These are phyloP conservation scores for Paspalum notatum DNA, from an alignment of 176 grass and related monocot genomes.

Conservation along the genomic window DNA sequence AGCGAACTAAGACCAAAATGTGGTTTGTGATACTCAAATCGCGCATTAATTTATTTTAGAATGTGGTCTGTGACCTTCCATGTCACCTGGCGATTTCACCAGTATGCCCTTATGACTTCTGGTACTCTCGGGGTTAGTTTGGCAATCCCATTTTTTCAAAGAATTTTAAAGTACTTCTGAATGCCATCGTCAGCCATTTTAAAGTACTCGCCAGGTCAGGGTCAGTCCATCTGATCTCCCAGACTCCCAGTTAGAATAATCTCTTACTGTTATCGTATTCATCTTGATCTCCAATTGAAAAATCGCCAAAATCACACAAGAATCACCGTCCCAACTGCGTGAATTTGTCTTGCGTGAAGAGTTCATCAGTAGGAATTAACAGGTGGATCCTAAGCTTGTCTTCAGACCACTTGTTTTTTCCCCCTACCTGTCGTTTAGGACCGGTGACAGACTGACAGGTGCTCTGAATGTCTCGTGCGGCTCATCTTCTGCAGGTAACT, in stretches of 20 bases:
- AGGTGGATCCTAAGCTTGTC: not conserved
- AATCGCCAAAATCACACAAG: not conserved
- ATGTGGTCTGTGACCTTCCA: too few relatives aligned
- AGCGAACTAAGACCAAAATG: too few relatives aligned
- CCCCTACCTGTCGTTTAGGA: not conserved
- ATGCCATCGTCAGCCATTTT: not conserved
- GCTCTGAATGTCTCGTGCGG: constrained; percentile 27
- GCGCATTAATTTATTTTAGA: too few relatives aligned
- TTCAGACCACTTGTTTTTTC: constrained; percentile 4
- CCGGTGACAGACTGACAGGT: constrained; percentile 33
- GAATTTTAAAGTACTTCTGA: too few relatives aligned
- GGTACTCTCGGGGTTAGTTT: too few relatives aligned
- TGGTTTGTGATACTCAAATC: too few relatives aligned
- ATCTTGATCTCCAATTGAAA: not conserved
- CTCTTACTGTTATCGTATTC: constrained; percentile 17
- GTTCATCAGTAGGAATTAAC: not conserved
- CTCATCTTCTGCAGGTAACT: not conserved
- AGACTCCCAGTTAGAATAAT: not conserved
- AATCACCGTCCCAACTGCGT: not conserved
- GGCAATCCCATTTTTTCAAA: too few relatives aligned
- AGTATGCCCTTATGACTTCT: too few relatives aligned
- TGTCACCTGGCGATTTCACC: too few relatives aligned
- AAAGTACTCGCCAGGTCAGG: not conserved
- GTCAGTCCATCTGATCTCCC: constrained; percentile 12
- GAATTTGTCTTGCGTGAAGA: constrained; percentile 6